These are phyloP conservation scores for Aegilops longissima DNA, from an alignment of 176 grass and related monocot genomes.

Conservation along the genomic window DNA sequence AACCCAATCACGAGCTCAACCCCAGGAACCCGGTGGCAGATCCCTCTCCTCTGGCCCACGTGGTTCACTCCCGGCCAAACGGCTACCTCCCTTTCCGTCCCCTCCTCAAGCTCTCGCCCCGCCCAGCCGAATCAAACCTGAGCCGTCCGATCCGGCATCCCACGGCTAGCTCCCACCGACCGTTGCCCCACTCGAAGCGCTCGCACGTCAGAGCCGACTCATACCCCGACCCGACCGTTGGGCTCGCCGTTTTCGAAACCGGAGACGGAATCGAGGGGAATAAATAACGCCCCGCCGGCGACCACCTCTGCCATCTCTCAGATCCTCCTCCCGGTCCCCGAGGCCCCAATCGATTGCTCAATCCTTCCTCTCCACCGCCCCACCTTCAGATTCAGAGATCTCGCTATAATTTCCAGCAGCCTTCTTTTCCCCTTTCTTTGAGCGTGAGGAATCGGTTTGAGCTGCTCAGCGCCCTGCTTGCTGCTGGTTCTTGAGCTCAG, in stretches of 20 bases:
- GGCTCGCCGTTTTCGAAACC: slow-evolving; percentile 40
- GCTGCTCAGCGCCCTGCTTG: slow-evolving; percentile 7
- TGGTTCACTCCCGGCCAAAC: background rate
- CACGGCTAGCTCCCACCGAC: slow-evolving; percentile 21
- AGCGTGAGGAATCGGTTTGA: background rate
- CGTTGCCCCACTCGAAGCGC: slow-evolving; percentile 17
- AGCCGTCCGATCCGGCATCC: background rate
- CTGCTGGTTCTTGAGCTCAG: background rate
- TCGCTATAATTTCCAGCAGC: background rate
- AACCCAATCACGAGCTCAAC: background rate
- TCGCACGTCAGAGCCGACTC: slow-evolving; percentile 19
- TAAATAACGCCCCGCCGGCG: slow-evolving; percentile 36
- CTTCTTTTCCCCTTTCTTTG: background rate
- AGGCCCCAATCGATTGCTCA: slow-evolving; percentile 47
- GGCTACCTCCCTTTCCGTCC: background rate
- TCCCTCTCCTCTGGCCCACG: background rate
- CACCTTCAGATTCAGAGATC: background rate
- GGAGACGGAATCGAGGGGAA: slow-evolving; percentile 7
- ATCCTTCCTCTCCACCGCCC: background rate
- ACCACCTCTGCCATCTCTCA: slow-evolving; percentile 29
- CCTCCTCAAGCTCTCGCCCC: background rate
- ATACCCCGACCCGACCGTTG: slow-evolving; percentile 53
- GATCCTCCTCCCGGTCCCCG: slow-evolving; percentile 41
- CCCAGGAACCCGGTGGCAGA: background rate
- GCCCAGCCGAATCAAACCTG: slow-evolving; percentile 18